Conservation (phyloP, 257 asterid species). For the Solanum bulbocastanum region DNA sequence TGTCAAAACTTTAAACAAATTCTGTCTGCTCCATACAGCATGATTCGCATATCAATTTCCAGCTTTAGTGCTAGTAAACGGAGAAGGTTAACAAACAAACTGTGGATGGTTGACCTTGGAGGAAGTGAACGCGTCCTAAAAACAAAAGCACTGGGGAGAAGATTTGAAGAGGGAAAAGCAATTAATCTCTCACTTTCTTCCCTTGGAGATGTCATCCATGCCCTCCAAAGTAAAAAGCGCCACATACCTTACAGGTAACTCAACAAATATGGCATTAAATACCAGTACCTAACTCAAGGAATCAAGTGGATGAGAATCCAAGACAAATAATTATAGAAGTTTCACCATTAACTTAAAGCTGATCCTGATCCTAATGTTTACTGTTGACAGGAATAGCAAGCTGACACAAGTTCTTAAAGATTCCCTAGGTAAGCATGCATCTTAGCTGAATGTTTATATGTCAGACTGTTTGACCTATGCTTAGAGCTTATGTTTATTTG, state of each 20-base stretch:
- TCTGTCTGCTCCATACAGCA: slow-evolving; percentile 1
- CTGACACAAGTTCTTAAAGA: slow-evolving; percentile 17
- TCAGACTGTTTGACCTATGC: not conserved
- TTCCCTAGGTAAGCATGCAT: slow-evolving; percentile 8
- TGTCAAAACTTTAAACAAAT: not conserved
- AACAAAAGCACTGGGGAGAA: slow-evolving; percentile 12
- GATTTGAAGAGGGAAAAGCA: slow-evolving; percentile 15
- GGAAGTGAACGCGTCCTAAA: slow-evolving; percentile 15
- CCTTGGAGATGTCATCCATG: slow-evolving; percentile 18
- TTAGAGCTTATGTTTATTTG: not conserved
- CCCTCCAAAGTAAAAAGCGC: not conserved
- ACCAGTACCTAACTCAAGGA: not conserved
- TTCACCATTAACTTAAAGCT: not conserved
- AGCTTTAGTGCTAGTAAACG: slow-evolving; percentile 1
- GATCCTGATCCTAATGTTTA: not conserved
- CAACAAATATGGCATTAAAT: not conserved
- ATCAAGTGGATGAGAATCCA: not conserved
- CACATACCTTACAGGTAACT: slow-evolving; percentile 14
- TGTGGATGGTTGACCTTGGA: slow-evolving; percentile 17
- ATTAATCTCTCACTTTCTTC: slow-evolving; percentile 14
- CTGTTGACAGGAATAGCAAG: slow-evolving; percentile 12
- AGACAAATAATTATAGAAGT: not conserved
- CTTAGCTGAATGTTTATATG: not conserved
- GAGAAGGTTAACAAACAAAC: slow-evolving; percentile 4
- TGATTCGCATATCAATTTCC: slow-evolving; percentile 11